phyloP scores from a whole-genome alignment of 2,329 filamentous ascomycete species.

The Mycosphaerella arachidis region DNA sequence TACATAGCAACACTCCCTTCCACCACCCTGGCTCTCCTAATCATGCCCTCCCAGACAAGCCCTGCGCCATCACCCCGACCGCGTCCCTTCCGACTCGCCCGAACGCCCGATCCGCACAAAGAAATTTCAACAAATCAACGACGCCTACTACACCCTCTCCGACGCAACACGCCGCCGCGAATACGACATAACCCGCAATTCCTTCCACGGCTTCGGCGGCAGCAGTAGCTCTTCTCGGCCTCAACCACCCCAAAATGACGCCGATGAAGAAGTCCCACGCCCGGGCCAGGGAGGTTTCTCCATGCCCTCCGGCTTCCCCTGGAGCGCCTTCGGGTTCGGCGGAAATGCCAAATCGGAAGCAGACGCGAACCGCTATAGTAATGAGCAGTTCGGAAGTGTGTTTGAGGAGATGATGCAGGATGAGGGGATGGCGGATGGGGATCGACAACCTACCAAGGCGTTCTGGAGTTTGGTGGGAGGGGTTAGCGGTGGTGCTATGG shows the following conservation, averaged over 20 bases:
- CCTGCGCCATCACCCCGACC: constrained; percentile 88
- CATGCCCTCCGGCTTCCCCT: constrained; percentile 60
- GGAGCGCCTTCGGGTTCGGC: constrained; percentile 66
- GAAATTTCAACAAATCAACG: constrained; percentile 86
- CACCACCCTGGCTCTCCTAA: neutral
- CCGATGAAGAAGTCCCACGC: constrained; percentile 49
- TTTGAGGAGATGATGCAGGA: constrained; percentile 54
- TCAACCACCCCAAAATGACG: constrained; percentile 33
- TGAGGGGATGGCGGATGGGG: constrained; percentile 65
- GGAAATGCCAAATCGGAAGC: constrained; percentile 44
- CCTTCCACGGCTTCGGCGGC: constrained; percentile 49
- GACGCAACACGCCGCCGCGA: constrained; percentile 72
- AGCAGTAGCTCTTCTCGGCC: constrained; percentile 19
- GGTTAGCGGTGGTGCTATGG: constrained; percentile 79
- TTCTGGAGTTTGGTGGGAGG: constrained; percentile 89
- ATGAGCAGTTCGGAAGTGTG: constrained; percentile 76
- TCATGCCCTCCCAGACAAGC: constrained; percentile 50
- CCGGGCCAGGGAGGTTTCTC: constrained; percentile 29
- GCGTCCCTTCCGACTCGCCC: constrained; percentile 76
- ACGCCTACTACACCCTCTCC: constrained; percentile 87
- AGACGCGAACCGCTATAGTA: constrained; percentile 49
- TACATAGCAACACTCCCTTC: constrained; percentile 4
- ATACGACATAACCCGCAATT: constrained; percentile 69
- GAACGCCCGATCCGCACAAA: constrained; percentile 78
- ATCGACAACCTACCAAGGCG: constrained; percentile 58